Evolutionary conservation across 2,329 filamentous ascomycete genomes (phyloP).

Genomic region (Colletotrichum euphorbiae): DNA sequence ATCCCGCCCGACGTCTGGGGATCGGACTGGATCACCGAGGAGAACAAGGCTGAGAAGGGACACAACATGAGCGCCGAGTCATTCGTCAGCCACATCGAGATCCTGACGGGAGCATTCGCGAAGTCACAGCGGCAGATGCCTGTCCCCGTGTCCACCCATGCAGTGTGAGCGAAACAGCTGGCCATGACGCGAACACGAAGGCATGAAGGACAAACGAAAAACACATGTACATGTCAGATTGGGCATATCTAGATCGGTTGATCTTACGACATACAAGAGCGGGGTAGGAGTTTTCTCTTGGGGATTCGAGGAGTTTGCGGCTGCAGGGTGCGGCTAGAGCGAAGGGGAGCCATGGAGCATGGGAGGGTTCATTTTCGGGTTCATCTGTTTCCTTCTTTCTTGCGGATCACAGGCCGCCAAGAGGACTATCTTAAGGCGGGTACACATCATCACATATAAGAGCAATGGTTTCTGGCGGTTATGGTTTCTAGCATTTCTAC

Average conservation of each 20-base stretch:
- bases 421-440: neutral
- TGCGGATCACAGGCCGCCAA: conserved; percentile 8
- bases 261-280: conserved; percentile 6
- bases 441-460: conserved; percentile 16
- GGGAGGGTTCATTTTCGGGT: neutral
- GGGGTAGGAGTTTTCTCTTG: neutral
- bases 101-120: conserved; percentile 55
- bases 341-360: conserved; percentile 14
- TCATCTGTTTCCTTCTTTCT: neutral
- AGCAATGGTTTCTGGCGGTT: neutral
- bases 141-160: conserved; percentile 33
- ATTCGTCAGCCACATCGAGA: conserved; percentile 59
- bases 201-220: neutral
- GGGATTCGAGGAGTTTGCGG: neutral
- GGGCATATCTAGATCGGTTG: neutral
- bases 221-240: conserved; percentile 4
- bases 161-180: conserved; percentile 33
- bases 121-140: conserved; percentile 46
- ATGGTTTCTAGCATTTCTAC: conserved; percentile 10
- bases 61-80: conserved; percentile 44
- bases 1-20: conserved; percentile 71
- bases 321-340: conserved; percentile 8
- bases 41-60: conserved; percentile 48
- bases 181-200: conserved; percentile 26
- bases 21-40: conserved; percentile 60